A percentile compares a stretch with the other conserved stretches of the same genome.
These are phyloP conservation scores for Annulohypoxylon maeteangense DNA, from an alignment of 495 filamentous ascomycete species.

Conservation along the genomic window DNA sequence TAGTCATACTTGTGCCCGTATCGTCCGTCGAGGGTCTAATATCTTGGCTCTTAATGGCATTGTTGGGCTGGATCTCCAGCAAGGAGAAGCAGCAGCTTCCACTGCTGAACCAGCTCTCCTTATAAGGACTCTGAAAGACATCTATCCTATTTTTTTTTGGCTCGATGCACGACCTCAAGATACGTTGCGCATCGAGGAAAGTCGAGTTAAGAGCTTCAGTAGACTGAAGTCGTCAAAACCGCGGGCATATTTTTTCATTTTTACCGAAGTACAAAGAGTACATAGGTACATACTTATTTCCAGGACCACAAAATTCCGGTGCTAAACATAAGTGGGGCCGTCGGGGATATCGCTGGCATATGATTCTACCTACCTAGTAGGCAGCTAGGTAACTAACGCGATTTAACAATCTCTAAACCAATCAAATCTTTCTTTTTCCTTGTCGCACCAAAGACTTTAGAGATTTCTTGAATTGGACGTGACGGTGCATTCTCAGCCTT, in stretches of 20 bases:
- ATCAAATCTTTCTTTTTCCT: conserved; percentile 26
- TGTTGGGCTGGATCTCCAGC: conserved; percentile 50
- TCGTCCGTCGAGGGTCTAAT: conserved; percentile 67
- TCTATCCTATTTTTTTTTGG: conserved; percentile 42
- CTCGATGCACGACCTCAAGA: conserved; percentile 39
- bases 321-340: conserved; percentile 15
- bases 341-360: not conserved
- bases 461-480: conserved; percentile 23
- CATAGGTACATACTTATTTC: conserved; percentile 14
- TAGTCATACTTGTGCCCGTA: conserved; percentile 59
- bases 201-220: conserved; percentile 18
- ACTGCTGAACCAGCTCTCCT: conserved; percentile 55
- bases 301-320: not conserved
- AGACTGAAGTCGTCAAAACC: conserved; percentile 20
- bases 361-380: not conserved
- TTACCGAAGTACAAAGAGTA: conserved; percentile 25
- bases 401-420: conserved; percentile 7
- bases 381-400: too few relatives aligned
- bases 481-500: conserved; percentile 38
- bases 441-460: conserved; percentile 18
- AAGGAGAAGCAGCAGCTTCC: conserved; percentile 49
- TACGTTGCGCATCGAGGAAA: conserved; percentile 42
- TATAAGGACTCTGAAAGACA: conserved; percentile 56
- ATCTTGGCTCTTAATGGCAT: conserved; percentile 95
- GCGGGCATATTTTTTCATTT: conserved; percentile 32